Base-by-base conservation (phyloP, 2,329 filamentous ascomycete species). In the Claviceps citrina region DNA sequence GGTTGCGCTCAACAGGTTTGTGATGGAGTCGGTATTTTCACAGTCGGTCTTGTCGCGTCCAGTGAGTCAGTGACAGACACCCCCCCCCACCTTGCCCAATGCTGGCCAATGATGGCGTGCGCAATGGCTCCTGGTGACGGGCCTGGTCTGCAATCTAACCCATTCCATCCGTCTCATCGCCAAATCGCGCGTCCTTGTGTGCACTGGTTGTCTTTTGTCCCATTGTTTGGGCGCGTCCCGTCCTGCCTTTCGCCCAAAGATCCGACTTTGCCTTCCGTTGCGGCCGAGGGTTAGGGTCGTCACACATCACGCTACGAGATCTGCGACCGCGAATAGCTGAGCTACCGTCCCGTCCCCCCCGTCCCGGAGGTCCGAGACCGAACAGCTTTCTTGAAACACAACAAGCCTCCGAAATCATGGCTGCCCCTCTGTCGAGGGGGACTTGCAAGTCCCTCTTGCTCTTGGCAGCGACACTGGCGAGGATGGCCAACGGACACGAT, bases 401-500 rank as follows among this genome's bases (percentile, higher is more conserved):
- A 28, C 42, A 16, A 22, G 38, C 19, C 10, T 12, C 28, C 13
- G 5, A 18, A 30, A 35, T n/a, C 40, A 58, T 57, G 54, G 44
- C 47, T 27, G 19, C 31, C 16, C 19, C 18, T 35, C 19, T 38
- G 26, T 26, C 38, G 8, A 43, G 24, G 13, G 43, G 44, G 45
- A 47, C 51, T 28, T 44, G 39, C 34, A 15, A 44, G 26, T 43
- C 43, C n/a, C 37, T 42, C 13, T 28, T 52, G 25, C 38, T 55
- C 13, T 43, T 46, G 34, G 38, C 54, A 39, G 46, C 51, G 24
- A 44, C 52, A 30, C 46, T 59, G 9, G 44, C 44, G 20, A 43
- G 42, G 38, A 45, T 49, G 30, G 49, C 49, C 8, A 39, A 45
- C n/a, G 60, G 56, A 36, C 71, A 76, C 58, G 68, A 71, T 31